A percentile compares a stretch with the other conserved stretches of the same genome.
Evolutionary conservation across 225 moss, liverwort and hornwort genomes (phyloP).

Genomic region (Lunularia cruciata): DNA sequence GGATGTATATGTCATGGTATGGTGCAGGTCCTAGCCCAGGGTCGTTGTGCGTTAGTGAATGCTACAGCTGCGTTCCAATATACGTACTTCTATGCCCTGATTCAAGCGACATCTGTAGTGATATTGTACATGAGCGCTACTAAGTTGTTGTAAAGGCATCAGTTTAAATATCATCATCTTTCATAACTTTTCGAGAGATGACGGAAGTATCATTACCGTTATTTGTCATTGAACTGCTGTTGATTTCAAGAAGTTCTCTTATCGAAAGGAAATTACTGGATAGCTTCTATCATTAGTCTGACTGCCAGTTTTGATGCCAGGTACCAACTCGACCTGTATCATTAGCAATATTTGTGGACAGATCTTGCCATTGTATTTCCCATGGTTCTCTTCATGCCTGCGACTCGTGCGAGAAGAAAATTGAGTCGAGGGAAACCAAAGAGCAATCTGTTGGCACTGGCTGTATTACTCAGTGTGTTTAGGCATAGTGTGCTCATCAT

Average conservation of each 20-base stretch:
- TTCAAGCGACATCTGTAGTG: conserved; percentile 45
- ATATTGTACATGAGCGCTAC: conserved; percentile 49
- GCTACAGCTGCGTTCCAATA: conserved; percentile 47
- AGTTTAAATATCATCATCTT: no score
- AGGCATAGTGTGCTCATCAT: conserved; percentile 34
- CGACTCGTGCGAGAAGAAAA: conserved; percentile 33
- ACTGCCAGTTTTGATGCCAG: conserved; percentile 5
- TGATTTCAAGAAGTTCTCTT: no score
- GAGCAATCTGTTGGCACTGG: conserved; percentile 36
- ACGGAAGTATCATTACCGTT: no score
- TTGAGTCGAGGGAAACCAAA: conserved; percentile 35
- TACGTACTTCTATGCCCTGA: conserved; percentile 45
- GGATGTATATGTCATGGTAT: no score
- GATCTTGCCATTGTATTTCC: conserved; percentile 42
- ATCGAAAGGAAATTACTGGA: no score
- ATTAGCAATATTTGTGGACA: conserved; percentile 41
- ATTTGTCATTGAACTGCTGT: no score
- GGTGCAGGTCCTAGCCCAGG: conserved; percentile 41
- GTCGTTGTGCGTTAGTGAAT: conserved; percentile 42
- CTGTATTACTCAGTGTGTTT: conserved; percentile 38
- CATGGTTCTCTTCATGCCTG: conserved; percentile 44
- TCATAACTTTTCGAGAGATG: no score
- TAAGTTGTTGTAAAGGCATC: no score
- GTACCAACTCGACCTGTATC: conserved; percentile 27
- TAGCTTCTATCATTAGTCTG: no score